These are phyloP conservation scores for Scedosporium dehoogii DNA, from an alignment of 2,329 filamentous ascomycete species.

Conservation along the genomic window DNA sequence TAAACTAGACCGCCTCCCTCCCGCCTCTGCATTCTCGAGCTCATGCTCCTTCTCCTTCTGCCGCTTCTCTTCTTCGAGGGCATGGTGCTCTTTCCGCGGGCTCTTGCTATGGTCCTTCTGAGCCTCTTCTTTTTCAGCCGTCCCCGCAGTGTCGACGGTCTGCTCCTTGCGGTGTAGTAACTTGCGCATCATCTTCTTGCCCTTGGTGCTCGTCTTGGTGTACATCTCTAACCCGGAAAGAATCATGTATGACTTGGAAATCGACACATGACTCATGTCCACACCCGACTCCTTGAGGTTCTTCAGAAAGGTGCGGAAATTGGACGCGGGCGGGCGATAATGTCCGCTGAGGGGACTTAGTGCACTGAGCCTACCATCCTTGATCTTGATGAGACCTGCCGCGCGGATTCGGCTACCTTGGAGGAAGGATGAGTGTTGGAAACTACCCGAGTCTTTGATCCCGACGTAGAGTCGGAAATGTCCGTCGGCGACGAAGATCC, in stretches of 20 bases:
- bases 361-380: conserved; percentile 64
- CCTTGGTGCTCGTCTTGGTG: conserved; percentile 54
- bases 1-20: not conserved
- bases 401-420: conserved; percentile 73
- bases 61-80: not conserved
- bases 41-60: not conserved
- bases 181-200: conserved; percentile 41
- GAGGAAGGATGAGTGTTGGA: conserved; percentile 85
- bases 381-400: conserved; percentile 77
- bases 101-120: conserved; percentile 1
- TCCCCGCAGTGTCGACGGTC: not conserved
- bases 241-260: conserved; percentile 73
- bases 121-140: not conserved
- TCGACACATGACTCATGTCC: conserved; percentile 69
- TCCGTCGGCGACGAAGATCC: conserved; percentile 89
- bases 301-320: conserved; percentile 73
- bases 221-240: conserved; percentile 78
- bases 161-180: not conserved
- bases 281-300: conserved; percentile 62
- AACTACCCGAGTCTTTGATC: conserved; percentile 79
- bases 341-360: conserved; percentile 68
- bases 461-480: conserved; percentile 79
- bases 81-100: conserved; percentile 1
- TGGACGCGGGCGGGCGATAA: conserved; percentile 73
- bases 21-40: not conserved